A percentile compares a stretch with the other conserved stretches of the same genome.
Conservation (phyloP, 306 rosid species). For the Gastrolobium bilobum region DNA sequence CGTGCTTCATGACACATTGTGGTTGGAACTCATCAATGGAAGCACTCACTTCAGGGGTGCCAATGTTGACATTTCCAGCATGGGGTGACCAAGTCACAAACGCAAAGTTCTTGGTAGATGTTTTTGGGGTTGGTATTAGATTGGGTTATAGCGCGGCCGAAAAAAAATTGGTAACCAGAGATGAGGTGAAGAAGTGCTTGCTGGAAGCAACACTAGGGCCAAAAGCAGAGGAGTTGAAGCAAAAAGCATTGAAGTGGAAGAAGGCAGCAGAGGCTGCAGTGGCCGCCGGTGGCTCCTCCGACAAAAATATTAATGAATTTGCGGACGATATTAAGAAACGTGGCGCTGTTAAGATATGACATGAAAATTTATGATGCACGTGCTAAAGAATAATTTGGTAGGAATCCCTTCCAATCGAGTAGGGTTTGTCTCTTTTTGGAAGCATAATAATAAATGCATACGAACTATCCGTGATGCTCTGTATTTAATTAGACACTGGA, state of each 20-base stretch:
- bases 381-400: too few species aligned
- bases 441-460: background rate
- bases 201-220: conserved; percentile 61
- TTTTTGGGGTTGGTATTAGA: conserved; percentile 60
- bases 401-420: background rate
- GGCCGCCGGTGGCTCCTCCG: conserved; percentile 68
- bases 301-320: conserved; percentile 56
- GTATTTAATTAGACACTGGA: too few species aligned
- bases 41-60: conserved; percentile 64
- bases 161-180: conserved; percentile 54
- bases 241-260: conserved; percentile 59
- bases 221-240: conserved; percentile 63
- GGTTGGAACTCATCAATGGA: conserved; percentile 89
- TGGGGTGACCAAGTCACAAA: conserved; percentile 89
- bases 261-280: conserved; percentile 65
- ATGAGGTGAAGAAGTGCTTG: conserved; percentile 60
- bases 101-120: conserved; percentile 75
- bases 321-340: conserved; percentile 50
- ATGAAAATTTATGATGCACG: too few species aligned
- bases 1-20: conserved; percentile 77
- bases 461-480: too few species aligned
- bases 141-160: conserved; percentile 51
- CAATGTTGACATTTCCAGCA: conserved; percentile 73
- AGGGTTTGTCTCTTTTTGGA: background rate
- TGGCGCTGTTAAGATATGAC: background rate